Percentiles rank a stretch among this genome's conserved stretches.
phyloP scores from a whole-genome alignment of 2,329 filamentous ascomycete species.

The Colletotrichum navitas region DNA sequence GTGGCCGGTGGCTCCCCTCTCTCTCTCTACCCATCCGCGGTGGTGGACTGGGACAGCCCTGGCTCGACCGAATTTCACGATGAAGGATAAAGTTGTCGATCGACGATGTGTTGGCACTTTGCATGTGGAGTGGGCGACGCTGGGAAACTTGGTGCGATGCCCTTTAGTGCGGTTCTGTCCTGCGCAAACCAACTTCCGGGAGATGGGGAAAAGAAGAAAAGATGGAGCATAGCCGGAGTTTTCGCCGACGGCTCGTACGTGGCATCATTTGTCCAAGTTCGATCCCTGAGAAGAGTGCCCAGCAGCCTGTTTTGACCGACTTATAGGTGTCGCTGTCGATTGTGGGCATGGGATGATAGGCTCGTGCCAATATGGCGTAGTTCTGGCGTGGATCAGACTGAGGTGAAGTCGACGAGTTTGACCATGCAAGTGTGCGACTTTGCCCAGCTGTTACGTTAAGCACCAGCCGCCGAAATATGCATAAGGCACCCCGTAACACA shows the following conservation, averaged over 20 bases:
- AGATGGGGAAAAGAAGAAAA: neutral
- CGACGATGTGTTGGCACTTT: slow-evolving; percentile 28
- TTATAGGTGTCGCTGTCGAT: slow-evolving; percentile 27
- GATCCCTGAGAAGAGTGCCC: neutral
- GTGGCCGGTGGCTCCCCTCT: slow-evolving; percentile 6
- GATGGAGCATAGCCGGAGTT: slow-evolving; percentile 23
- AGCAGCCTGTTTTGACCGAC: neutral
- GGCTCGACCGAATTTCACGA: slow-evolving; percentile 8
- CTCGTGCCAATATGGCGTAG: slow-evolving; percentile 8
- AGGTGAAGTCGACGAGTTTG: slow-evolving; percentile 2
- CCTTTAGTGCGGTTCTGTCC: slow-evolving; percentile 28
- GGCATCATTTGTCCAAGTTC: slow-evolving; percentile 17
- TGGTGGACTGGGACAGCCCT: slow-evolving; percentile 26
- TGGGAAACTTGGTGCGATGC: slow-evolving; percentile 35
- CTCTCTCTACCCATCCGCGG: slow-evolving; percentile 14
- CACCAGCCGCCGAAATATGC: neutral
- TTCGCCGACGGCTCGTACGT: slow-evolving; percentile 22
- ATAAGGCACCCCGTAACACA: neutral
- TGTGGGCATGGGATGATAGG: slow-evolving; percentile 13
- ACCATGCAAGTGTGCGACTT: slow-evolving; percentile 12
- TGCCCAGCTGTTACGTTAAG: slow-evolving; percentile 5
- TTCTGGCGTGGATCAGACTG: slow-evolving; percentile 39
- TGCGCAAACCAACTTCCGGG: slow-evolving; percentile 17
- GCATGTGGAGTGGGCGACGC: slow-evolving; percentile 26
- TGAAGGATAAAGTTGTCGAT: slow-evolving; percentile 37